Percentiles rank a stretch among this genome's conserved stretches.
Evolutionary conservation across 352 stramenopile genomes (phyloP).

Genomic region (Phytophthora melonis): DNA sequence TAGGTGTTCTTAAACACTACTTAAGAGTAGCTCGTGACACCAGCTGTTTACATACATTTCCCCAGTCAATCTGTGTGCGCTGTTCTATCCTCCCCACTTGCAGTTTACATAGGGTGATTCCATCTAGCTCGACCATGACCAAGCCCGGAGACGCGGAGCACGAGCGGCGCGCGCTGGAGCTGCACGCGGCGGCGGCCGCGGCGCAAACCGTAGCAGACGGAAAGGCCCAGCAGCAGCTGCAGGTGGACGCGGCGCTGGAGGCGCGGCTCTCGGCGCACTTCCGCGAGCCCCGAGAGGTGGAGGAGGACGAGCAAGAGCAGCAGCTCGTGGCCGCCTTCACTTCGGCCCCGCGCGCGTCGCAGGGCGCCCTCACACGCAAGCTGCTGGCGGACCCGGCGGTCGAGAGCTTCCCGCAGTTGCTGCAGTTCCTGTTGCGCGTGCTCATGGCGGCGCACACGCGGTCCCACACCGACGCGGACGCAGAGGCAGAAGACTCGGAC

Average conservation of each 20-base stretch:
- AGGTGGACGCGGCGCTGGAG: constrained; percentile 46
- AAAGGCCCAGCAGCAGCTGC: neutral
- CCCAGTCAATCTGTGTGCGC: neutral
- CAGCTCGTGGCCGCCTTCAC: constrained; percentile 56
- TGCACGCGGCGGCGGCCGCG: constrained; percentile 26
- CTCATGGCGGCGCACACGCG: constrained; percentile 59
- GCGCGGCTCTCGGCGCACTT: constrained; percentile 46
- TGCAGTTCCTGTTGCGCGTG: constrained; percentile 76
- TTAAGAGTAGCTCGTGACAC: no score
- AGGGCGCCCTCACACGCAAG: constrained; percentile 50
- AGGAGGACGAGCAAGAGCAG: constrained; percentile 1
- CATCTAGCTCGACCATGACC: constrained; percentile 17
- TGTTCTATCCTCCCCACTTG: no score
- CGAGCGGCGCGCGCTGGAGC: constrained; percentile 14
- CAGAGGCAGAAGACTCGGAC: neutral
- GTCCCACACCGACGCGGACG: constrained; percentile 26
- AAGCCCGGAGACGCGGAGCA: constrained; percentile 40
- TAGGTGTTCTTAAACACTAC: no score
- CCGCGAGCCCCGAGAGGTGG: constrained; percentile 27
- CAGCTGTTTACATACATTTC: neutral
- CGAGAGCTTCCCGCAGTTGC: constrained; percentile 52
- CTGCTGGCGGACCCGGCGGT: constrained; percentile 32
- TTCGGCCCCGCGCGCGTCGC: constrained; percentile 39
- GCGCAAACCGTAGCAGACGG: neutral
- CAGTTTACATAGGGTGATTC: no score